Evolutionary conservation across 495 filamentous ascomycete genomes (phyloP).

Genomic region (Penicillium argentinense): DNA sequence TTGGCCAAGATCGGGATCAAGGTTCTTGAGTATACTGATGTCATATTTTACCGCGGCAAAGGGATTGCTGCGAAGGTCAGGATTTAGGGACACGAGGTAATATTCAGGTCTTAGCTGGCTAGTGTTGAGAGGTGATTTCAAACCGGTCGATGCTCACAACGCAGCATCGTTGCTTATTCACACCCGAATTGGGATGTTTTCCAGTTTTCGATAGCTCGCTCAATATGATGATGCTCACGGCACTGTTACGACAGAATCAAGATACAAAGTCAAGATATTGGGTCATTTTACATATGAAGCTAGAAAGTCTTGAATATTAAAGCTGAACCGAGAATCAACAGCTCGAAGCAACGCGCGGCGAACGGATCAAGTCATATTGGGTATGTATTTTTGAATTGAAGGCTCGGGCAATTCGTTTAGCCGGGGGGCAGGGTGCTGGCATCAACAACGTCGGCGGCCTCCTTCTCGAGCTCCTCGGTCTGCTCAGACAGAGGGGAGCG

Average conservation of each 20-base stretch:
- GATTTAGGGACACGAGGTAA: constrained; percentile 39
- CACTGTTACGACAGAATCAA: not conserved
- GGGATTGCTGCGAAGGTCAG: constrained; percentile 74
- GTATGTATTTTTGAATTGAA: constrained; percentile 21
- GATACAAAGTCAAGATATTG: not conserved
- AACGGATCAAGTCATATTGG: constrained; percentile 25
- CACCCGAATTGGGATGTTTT: no score
- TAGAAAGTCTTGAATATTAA: not conserved
- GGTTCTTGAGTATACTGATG: constrained; percentile 70
- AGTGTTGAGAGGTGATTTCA: no score
- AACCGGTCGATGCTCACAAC: no score
- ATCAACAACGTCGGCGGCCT: constrained; percentile 91
- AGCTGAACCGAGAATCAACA: not conserved
- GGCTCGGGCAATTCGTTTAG: constrained; percentile 45
- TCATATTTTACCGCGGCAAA: constrained; percentile 66
- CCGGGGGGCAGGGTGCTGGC: constrained; percentile 90
- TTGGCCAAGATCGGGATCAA: constrained; percentile 67
- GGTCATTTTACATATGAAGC: constrained; percentile 4
- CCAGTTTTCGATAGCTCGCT: no score
- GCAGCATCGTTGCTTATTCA: no score
- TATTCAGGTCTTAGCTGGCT: no score
- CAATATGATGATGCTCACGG: no score
- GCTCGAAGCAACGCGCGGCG: constrained; percentile 9
- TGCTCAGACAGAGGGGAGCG: constrained; percentile 81
- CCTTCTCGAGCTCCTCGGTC: constrained; percentile 70